Evolutionary conservation across 129 eudicot genomes (phyloP).

Genomic region (Oenanthe sinensis): DNA sequence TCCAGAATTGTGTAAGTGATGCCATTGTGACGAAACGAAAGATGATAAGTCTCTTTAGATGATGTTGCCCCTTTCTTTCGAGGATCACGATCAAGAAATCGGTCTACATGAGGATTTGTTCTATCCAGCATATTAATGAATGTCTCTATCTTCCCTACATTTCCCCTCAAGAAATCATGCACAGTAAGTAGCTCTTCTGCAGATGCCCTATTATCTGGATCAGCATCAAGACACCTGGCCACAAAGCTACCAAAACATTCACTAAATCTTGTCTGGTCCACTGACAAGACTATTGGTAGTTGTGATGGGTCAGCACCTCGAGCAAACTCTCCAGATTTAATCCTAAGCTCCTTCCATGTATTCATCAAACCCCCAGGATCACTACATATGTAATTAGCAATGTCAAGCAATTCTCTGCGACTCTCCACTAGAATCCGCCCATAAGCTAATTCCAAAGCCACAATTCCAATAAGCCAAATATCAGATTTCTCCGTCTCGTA

Average conservation of each 20-base stretch:
- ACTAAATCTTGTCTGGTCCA: not conserved
- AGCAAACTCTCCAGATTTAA: not conserved
- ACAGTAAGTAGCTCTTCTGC: not conserved
- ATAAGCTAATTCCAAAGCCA: conserved; percentile 4
- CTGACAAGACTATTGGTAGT: not conserved
- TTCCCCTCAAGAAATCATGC: not conserved
- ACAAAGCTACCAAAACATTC: not conserved
- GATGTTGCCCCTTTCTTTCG: not conserved
- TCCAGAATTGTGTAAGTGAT: not conserved
- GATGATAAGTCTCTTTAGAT: not conserved
- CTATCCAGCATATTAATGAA: not conserved
- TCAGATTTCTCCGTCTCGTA: not conserved
- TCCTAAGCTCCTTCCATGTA: conserved; percentile 3
- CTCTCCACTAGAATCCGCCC: not conserved
- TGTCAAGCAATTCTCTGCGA: conserved; percentile 4
- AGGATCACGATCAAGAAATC: not conserved
- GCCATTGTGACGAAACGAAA: not conserved
- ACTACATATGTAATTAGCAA: not conserved
- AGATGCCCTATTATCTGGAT: not conserved
- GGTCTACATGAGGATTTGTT: not conserved
- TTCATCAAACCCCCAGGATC: not conserved
- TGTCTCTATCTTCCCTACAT: not conserved
- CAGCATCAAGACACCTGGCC: not conserved
- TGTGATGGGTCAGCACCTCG: not conserved
- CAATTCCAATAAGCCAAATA: conserved; percentile 5